Percentiles rank a stretch among this genome's conserved stretches.
phyloP scores from a whole-genome alignment of 2,329 filamentous ascomycete genomes.

The Aspergillus fischeri region DNA sequence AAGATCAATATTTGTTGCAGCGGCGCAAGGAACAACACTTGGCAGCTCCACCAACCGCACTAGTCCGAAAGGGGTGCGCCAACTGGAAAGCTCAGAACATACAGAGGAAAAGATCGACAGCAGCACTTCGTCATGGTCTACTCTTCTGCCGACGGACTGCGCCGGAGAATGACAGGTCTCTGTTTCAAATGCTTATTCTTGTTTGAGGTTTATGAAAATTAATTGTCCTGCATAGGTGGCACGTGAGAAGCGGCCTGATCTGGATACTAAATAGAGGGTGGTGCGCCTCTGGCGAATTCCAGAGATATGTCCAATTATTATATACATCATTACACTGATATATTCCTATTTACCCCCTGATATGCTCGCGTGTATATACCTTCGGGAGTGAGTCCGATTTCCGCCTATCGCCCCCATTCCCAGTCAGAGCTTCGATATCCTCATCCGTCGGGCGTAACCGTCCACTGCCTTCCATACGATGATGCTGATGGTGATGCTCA shows the following conservation, averaged over 20 bases:
- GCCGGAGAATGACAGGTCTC: too few relatives aligned
- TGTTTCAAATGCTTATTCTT: background rate
- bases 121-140: background rate
- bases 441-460: background rate
- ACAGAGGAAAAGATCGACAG: background rate
- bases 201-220: background rate
- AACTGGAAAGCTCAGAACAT: background rate
- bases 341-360: background rate
- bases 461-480: background rate
- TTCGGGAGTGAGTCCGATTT: constrained; percentile 2
- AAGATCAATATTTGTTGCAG: too few relatives aligned
- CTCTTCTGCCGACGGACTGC: background rate
- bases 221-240: background rate
- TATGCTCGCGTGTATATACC: constrained; percentile 1
- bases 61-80: background rate
- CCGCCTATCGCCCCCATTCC: background rate
- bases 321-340: background rate
- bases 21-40: background rate
- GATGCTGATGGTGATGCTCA: background rate
- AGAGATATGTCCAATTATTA: background rate
- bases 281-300: too few relatives aligned
- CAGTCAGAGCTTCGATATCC: background rate
- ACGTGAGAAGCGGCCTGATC: background rate
- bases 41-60: background rate
- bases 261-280: too few relatives aligned